Conservation (phyloP, 2,329 filamentous ascomycete genomes). For the Truncatella angustata region DNA sequence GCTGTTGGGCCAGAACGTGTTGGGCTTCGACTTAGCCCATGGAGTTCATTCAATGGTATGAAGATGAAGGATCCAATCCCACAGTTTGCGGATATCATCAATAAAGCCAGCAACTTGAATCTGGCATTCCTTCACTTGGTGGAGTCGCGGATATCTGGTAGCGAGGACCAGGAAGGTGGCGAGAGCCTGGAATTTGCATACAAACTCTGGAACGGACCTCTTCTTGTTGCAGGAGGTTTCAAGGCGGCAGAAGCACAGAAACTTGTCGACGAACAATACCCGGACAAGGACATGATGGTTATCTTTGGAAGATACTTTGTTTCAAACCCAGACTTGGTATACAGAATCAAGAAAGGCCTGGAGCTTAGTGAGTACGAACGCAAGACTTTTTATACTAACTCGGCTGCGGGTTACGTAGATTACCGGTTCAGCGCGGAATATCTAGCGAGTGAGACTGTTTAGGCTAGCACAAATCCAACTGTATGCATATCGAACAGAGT, state of each 20-base stretch:
- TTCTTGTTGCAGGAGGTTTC: slow-evolving; percentile 35
- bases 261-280: slow-evolving; percentile 28
- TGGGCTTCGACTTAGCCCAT: slow-evolving; percentile 60
- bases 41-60: slow-evolving; percentile 62
- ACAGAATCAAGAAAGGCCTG: slow-evolving; percentile 24
- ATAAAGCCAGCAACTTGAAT: slow-evolving; percentile 46
- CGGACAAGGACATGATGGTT: slow-evolving; percentile 30
- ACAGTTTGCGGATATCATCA: slow-evolving; percentile 59
- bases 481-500: no score
- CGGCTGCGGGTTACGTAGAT: slow-evolving; percentile 34
- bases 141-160: slow-evolving; percentile 52
- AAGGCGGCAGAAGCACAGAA: slow-evolving; percentile 19
- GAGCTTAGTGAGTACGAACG: slow-evolving; percentile 24
- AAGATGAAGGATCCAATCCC: slow-evolving; percentile 59
- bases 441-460: background rate
- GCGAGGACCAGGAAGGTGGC: slow-evolving; percentile 33
- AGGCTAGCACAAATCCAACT: no score
- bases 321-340: slow-evolving; percentile 28
- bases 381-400: slow-evolving; percentile 20
- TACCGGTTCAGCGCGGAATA: slow-evolving; percentile 31
- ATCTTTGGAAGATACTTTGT: slow-evolving; percentile 33
- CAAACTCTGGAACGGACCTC: slow-evolving; percentile 28
- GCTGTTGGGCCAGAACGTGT: slow-evolving; percentile 49
- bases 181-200: slow-evolving; percentile 33
- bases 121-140: slow-evolving; percentile 63